Evolutionary conservation across 129 eudicot genomes (phyloP), one percentile per base, ranked within the genome.

Genomic region (Ambrosia artemisiifolia): DNA sequence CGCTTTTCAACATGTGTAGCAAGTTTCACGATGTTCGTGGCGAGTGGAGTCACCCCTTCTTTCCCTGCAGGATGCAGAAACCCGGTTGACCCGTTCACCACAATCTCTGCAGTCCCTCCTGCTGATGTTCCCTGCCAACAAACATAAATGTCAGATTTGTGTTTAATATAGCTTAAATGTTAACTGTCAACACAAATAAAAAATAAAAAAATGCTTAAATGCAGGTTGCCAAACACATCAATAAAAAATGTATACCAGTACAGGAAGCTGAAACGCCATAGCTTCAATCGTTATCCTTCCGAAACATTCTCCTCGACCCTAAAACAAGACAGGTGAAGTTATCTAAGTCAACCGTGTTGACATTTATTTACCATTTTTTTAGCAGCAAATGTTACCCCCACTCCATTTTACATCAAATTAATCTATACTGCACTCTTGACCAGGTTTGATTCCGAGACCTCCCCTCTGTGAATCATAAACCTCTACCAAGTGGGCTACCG

Each of bases 201-300:
- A n/a, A n/a, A n/a, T n/a, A n/a, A n/a, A n/a, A n/a, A n/a, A n/a
- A n/a, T n/a, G n/a, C n/a, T n/a, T n/a, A n/a, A n/a, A n/a, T n/a
- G n/a, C n/a, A n/a, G n/a, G n/a, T n/a, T n/a, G n/a, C n/a, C n/a
- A n/a, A n/a, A n/a, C n/a, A n/a, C n/a, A n/a, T n/a, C n/a, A n/a
- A n/a, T n/a, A n/a, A n/a, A n/a, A n/a, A 38, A 80, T 30, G 40
- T 8, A 69, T 76, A 92, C 96, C 93, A 88, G 42, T 42, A 85
- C 96, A 68, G 97, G 96, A 32, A 92, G 87, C 80, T 88, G 86
- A 72, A 92, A 88, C 11, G 91, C 97, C 96, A 88, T 92, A 49
- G 97, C 97, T 77, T 88, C 96, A 32, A 88, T 88, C 11, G 94
- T 83, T 66, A 92, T 92, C 82, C 97, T 86, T 78, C 97, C 96